Evolutionary conservation across 75 land plant genomes (phyloP).

Genomic region (Cryptomeria japonica): DNA sequence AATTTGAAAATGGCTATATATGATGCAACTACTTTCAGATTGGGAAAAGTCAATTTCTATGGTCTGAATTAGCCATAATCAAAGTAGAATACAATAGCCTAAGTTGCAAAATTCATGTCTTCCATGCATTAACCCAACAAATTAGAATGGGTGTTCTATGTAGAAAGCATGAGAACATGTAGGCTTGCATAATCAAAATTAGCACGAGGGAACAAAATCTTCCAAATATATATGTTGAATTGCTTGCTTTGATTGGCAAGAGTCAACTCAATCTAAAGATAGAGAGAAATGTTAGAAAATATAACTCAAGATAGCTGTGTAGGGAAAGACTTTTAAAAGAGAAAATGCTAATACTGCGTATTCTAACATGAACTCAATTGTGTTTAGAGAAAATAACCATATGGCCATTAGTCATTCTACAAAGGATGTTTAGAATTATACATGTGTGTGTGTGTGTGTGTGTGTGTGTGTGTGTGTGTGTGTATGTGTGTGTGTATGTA

Average conservation of each 20-base stretch:
- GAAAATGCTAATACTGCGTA: background rate
- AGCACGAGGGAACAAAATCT: background rate
- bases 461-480: too few species aligned
- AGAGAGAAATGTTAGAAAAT: background rate
- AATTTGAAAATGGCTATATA: background rate
- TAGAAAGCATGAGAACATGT: background rate
- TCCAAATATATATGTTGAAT: background rate
- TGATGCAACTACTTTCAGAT: background rate
- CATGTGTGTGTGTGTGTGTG: too few species aligned
- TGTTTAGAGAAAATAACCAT: background rate
- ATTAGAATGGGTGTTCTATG: background rate
- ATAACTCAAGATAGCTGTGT: background rate
- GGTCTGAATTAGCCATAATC: background rate
- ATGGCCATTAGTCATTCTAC: background rate
- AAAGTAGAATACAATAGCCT: background rate
- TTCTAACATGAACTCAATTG: background rate
- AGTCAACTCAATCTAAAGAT: background rate
- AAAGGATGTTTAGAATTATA: too few species aligned
- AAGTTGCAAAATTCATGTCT: background rate
- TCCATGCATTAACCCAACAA: background rate
- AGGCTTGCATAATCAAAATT: background rate
- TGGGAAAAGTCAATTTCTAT: background rate
- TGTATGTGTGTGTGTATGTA: too few species aligned
- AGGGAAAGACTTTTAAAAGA: background rate
- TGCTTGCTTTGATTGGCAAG: background rate